Evolutionary conservation across 169 alveolate genomes (phyloP), one percentile per base, ranked within the genome.

Genomic region (Cryptosporidium baileyi): DNA sequence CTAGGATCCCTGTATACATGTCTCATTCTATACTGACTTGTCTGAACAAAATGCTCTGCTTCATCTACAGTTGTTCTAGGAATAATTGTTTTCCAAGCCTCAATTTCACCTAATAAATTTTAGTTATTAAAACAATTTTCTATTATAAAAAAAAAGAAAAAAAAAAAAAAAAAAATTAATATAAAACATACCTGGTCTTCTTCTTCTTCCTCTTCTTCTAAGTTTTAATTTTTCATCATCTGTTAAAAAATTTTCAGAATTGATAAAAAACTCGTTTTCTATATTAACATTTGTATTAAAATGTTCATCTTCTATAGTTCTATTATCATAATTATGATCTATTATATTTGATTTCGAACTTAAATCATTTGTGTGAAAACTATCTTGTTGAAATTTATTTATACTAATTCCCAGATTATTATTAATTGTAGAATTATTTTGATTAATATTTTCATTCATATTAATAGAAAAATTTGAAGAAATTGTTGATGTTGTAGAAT

Each of bases 21-120:
- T 13, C 85, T 74, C 85, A 74, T 74, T 54, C 85, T 51, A 74
- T 74, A 74, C 57, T 74, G 85, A 36, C 85, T 74, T 40, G 85
- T 74, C 59, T 74, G 85, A 17, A 74, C 85, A 54, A 74, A 74
- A 28, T 74, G 85, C 22, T 74, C 85, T n/a, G 85, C 85, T 26
- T 74, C 85, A 24, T 74, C 85, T 24, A 74, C 85, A 5, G 85
- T 74, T 28, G 85, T 54, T 51, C 67, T 74, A 41, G 85, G 85
- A 13, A 74, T 74, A 30, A 74, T 74, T 5, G 85, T 74, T 36
- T 74, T 51, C 85, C 85, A 74, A 36, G 85, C 85, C 57, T 74
- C 85, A 24, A 74, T 74, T 41, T 74, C 85, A 19, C 85, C 85
- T 74, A 54, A 40, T 9, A 15, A 15, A 5, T 19, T 15, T 30